phyloP scores from a whole-genome alignment of 176 grass and related monocot species.

The Aegilops sharonensis region DNA sequence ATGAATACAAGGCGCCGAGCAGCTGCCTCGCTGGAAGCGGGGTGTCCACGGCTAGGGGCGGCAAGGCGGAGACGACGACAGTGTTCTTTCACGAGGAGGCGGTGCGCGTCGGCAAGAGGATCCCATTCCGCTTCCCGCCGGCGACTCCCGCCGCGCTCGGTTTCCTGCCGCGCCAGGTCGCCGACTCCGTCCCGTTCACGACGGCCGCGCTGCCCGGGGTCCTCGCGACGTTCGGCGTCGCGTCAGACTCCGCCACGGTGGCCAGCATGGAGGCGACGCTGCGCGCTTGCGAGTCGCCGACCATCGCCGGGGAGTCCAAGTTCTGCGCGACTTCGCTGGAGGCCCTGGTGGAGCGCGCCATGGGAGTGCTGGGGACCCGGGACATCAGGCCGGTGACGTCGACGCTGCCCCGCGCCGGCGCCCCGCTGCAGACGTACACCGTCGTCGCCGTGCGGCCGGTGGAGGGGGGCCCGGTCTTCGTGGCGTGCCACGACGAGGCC shows the following conservation, averaged over 20 bases:
- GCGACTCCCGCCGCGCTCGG: conserved; percentile 5
- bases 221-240: conserved; percentile 12
- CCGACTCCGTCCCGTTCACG: conserved; percentile 37
- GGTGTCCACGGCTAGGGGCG: too few species aligned
- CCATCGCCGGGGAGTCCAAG: conserved; percentile 15
- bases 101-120: conserved; percentile 42
- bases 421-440: conserved; percentile 25
- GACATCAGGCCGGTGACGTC: conserved; percentile 26
- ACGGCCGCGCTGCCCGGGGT: conserved; percentile 1
- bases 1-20: too few species aligned
- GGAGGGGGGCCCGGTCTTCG: conserved; percentile 28
- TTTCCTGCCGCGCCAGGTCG: conserved; percentile 23
- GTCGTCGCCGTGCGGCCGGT: conserved; percentile 10
- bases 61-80: neutral
- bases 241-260: neutral
- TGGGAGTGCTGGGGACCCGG: conserved; percentile 35
- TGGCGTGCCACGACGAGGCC: conserved; percentile 46
- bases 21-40: too few species aligned
- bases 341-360: conserved; percentile 32
- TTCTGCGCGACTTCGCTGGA: conserved; percentile 56
- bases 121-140: conserved; percentile 31
- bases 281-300: conserved; percentile 16
- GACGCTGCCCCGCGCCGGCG: conserved; percentile 26
- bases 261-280: conserved; percentile 27
- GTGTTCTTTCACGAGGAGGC: conserved; percentile 53